phyloP scores from a whole-genome alignment of 257 asterid genomes.

The Datura wrightii region DNA sequence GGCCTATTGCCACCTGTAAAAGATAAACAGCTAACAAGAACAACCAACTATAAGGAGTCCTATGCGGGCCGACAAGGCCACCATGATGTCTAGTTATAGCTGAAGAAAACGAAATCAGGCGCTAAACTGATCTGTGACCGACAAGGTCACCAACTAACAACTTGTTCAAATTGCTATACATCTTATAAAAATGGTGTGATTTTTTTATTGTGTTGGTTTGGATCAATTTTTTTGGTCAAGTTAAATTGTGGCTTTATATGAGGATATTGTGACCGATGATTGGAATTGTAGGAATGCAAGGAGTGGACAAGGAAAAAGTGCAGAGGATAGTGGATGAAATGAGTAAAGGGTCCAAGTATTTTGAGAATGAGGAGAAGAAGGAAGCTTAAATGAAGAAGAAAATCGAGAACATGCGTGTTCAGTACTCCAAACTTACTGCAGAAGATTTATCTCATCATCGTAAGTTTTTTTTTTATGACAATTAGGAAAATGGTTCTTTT shows the following conservation, averaged over 20 bases:
- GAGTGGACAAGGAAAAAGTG: constrained; percentile 98
- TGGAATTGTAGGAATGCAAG: constrained; percentile 83
- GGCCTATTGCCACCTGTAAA: no score
- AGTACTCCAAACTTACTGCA: constrained; percentile 62
- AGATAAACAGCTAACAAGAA: no score
- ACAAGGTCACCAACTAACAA: no score
- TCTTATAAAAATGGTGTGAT: no score
- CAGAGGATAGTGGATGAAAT: constrained; percentile 93
- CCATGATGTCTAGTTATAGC: no score
- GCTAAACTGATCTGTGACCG: no score
- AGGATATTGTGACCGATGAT: neutral
- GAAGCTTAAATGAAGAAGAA: constrained; percentile 82
- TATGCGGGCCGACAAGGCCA: no score
- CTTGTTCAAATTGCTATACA: no score
- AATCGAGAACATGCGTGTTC: constrained; percentile 72
- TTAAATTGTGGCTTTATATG: neutral
- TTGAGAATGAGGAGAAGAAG: constrained; percentile 83
- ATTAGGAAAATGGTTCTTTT: neutral
- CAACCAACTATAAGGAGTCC: no score
- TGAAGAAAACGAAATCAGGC: no score
- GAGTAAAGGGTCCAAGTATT: constrained; percentile 97
- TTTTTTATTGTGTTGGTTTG: no score
- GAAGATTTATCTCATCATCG: constrained; percentile 59
- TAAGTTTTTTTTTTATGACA: constrained; percentile 54
- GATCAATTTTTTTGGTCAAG: no score